These are phyloP conservation scores for Penstemon barbatus DNA, from an alignment of 257 asterid genomes.

Conservation along the genomic window DNA sequence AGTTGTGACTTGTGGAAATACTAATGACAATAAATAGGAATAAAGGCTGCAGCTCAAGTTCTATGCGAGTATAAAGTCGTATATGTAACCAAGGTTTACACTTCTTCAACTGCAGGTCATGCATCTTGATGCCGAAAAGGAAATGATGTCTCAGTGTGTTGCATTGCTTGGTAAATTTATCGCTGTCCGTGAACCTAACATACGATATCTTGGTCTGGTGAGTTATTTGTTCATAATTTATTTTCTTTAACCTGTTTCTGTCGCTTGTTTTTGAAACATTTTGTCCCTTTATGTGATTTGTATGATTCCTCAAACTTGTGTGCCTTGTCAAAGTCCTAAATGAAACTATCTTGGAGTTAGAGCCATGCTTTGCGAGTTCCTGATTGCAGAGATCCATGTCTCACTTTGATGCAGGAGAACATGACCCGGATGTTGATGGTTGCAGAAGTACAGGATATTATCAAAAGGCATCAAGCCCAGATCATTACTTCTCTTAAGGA, in stretches of 20 bases:
- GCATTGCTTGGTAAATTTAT: constrained; percentile 96
- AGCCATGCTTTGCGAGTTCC: neutral
- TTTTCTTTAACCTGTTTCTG: constrained; percentile 1
- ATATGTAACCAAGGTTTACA: too few species aligned
- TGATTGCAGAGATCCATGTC: constrained; percentile 24
- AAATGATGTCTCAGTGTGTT: constrained; percentile 98
- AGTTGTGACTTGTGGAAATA: too few species aligned
- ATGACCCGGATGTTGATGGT: constrained; percentile 99
- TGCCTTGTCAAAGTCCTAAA: constrained; percentile 8
- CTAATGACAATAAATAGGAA: too few species aligned
- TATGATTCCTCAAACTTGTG: constrained; percentile 1
- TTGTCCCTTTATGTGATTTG: constrained; percentile 5
- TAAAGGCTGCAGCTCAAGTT: too few species aligned
- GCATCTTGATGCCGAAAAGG: constrained; percentile 99
- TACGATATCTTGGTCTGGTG: constrained; percentile 96
- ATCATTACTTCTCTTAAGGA: constrained; percentile 91
- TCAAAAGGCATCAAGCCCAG: constrained; percentile 97
- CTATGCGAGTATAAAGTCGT: too few species aligned
- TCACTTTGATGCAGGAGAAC: constrained; percentile 70
- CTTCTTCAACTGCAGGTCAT: constrained; percentile 61
- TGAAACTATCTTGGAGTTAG: neutral
- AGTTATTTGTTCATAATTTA: constrained; percentile 30
- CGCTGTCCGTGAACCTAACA: constrained; percentile 98
- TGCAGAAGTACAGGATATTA: constrained; percentile 90
- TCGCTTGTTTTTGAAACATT: constrained; percentile 6